Base-by-base conservation (phyloP, 371 early-diverging fungal species). In the Rhizopus stolonifer region DNA sequence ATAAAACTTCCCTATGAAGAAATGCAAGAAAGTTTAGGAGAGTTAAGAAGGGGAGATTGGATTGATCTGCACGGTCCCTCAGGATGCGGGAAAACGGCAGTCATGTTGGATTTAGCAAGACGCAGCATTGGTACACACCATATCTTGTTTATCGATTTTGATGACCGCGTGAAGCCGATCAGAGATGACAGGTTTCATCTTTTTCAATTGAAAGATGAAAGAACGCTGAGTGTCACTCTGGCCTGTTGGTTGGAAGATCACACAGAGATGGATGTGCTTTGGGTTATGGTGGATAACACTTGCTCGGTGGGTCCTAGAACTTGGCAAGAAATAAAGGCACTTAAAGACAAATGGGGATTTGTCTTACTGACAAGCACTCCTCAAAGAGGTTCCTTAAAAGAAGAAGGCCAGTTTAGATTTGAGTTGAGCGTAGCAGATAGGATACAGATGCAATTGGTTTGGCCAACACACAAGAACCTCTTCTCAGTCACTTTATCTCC, bases 241-340 rank as follows among this genome's bases (percentile, higher is more conserved):
- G 64, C 58, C 19, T 34, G 29, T 2, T 69, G 69, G 69, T 42
- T 68, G 4, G 47, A 64, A 36, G 40, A 31, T 13, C 56, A 68
- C 34, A 32, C 56, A 18, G 46, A 61, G 4, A 18, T 43, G 13
- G 45, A 47, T 43, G 58, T 64, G 46, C 38, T 44, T 21, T 58
- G 58, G 58, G 52, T 69, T 6, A 42, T 62, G 15, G 40, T 67
- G 10, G 60, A 67, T 51, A 52, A 55, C 17, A 38, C 18, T 1
- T 23, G 25, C 8, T 40, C 22, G 15, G 8, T 26, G 13, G 38
- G 17, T 3, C 10, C 19, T 38, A 9, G 17, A 24, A 15, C 22
- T 29, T 38, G 29, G 23, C 25, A 51, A 4, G 25, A 49, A 24
- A 34, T 54, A 13, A 22, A 34, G 29, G 6, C 29, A 25, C 25